Evolutionary conservation across 495 filamentous ascomycete genomes (phyloP).

Genomic region (Letharia columbiana): DNA sequence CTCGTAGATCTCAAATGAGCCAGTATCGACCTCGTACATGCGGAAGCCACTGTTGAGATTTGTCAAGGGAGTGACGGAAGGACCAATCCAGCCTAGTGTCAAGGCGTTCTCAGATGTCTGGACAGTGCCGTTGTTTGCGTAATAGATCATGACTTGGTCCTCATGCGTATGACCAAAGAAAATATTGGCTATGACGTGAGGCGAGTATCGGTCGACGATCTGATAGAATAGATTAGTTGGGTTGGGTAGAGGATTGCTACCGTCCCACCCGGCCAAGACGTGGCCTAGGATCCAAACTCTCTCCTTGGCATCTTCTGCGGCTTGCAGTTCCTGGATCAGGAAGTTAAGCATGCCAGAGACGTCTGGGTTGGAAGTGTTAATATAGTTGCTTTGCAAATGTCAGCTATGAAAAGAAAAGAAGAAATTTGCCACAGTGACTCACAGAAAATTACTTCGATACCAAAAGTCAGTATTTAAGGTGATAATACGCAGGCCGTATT

Average conservation of each 20-base stretch:
- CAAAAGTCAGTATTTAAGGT: conserved; percentile 44
- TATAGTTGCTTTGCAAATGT: conserved; percentile 28
- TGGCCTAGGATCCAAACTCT: conserved; percentile 51
- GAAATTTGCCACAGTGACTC: background rate
- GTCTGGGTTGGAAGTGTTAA: conserved; percentile 43
- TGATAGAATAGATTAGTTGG: conserved; percentile 49
- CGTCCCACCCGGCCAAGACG: conserved; percentile 45
- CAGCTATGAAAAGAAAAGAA: conserved; percentile 18
- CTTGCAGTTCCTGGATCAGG: conserved; percentile 44
- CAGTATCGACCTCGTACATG: conserved; percentile 47
- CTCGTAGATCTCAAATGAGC: conserved; percentile 45
- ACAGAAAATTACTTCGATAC: conserved; percentile 30
- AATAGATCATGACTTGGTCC: conserved; percentile 46
- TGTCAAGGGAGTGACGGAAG: conserved; percentile 45
- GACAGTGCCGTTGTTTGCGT: conserved; percentile 41
- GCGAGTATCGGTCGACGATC: conserved; percentile 48
- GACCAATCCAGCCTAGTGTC: conserved; percentile 41
- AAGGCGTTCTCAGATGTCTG: conserved; percentile 36
- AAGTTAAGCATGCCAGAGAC: conserved; percentile 43
- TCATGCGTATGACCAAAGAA: conserved; percentile 53
- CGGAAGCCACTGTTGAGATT: conserved; percentile 50
- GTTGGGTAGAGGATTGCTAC: conserved; percentile 40
- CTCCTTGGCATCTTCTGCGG: conserved; percentile 43
- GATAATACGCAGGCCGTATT: conserved; percentile 42
- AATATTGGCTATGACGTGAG: conserved; percentile 46